Evolutionary conservation across 306 rosid species (phyloP), one percentile per base, ranked within the genome.

Genomic region (Malus sylvestris): DNA sequence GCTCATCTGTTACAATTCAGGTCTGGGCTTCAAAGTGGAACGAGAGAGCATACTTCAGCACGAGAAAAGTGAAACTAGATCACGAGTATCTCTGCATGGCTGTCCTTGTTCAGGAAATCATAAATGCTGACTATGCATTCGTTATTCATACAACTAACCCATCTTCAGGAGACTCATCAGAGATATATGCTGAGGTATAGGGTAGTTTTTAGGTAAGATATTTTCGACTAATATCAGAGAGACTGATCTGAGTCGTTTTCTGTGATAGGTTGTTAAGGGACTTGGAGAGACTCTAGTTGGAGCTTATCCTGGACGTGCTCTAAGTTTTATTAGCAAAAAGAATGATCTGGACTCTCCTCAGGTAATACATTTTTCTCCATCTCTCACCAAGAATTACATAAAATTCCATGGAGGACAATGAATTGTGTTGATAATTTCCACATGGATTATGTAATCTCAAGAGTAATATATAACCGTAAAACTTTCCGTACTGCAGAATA

Each of bases 11-110:
- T 70, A 75, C 62, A 79, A 74, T 85, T 33, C 74, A 95, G 99
- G 99, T 95, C 53, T 95, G 99, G 99, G 97, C 91, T 79, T 95
- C 99, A 53, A 95, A 95, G 89, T 95, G 99, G 99, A 95, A 95
- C 35, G 99, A 92, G 84, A 88, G 99, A 75, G 97, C 99, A 27
- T 95, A 92, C 85, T 95, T 88, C 88, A 95, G 99, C 90, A 86
- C 97, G 18, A 85, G 92, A 89, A 95, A 92, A 90, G 93, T 95
- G 77, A 95, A 92, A 76, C 75, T 92, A 51, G 90, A 95, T 75
- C 99, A 95, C 70, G 97, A 95, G 20, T 83, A 74, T 87, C 96
- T 95, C 76, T 95, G 96, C 86, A 92, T 95, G 99, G 95, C 99
- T 42, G 99, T 95, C 82, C 97, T 95, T 83, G 96, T 92, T 80